phyloP scores from a whole-genome alignment of 768 basidiomycete genomes.

The Amyloporia xantha region DNA sequence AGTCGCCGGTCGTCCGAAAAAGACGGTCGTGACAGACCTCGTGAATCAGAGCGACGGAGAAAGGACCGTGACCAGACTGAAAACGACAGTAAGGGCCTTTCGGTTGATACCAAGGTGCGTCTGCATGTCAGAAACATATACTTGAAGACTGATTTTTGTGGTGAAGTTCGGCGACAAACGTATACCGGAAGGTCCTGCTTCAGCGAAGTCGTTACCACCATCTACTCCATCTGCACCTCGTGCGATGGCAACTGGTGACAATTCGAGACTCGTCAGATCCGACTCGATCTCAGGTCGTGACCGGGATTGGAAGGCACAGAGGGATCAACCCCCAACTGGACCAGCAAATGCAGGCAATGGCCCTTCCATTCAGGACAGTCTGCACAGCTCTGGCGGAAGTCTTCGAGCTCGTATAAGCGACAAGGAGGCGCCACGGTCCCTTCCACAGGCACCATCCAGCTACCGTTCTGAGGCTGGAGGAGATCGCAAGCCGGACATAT shows the following conservation, averaged over 20 bases:
- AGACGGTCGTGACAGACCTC: slow-evolving; percentile 57
- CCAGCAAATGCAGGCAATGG: slow-evolving; percentile 14
- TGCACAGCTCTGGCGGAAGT: slow-evolving; percentile 23
- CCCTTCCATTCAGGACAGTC: slow-evolving; percentile 1
- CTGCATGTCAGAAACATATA: neutral
- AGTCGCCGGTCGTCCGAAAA: slow-evolving; percentile 60
- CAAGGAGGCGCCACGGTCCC: slow-evolving; percentile 40
- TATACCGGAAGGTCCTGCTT: slow-evolving; percentile 41
- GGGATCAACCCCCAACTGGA: slow-evolving; percentile 9
- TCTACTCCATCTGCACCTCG: slow-evolving; percentile 65
- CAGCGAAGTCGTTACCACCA: slow-evolving; percentile 42
- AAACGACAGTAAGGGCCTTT: slow-evolving; percentile 37
- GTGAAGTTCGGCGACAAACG: slow-evolving; percentile 48
- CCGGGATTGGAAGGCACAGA: slow-evolving; percentile 39
- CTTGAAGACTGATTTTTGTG: neutral
- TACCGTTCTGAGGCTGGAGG: slow-evolving; percentile 34
- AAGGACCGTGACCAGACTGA: slow-evolving; percentile 57
- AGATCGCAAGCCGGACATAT: neutral
- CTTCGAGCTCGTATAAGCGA: slow-evolving; percentile 57
- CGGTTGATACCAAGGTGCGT: slow-evolving; percentile 57
- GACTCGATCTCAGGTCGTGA: slow-evolving; percentile 35
- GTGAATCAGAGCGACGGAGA: slow-evolving; percentile 62
- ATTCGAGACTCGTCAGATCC: slow-evolving; percentile 33
- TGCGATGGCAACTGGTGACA: slow-evolving; percentile 54
- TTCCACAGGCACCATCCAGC: slow-evolving; percentile 34